phyloP scores from a whole-genome alignment of 1,139 yeast genomes.

The Debaryomyces robertsiae region DNA sequence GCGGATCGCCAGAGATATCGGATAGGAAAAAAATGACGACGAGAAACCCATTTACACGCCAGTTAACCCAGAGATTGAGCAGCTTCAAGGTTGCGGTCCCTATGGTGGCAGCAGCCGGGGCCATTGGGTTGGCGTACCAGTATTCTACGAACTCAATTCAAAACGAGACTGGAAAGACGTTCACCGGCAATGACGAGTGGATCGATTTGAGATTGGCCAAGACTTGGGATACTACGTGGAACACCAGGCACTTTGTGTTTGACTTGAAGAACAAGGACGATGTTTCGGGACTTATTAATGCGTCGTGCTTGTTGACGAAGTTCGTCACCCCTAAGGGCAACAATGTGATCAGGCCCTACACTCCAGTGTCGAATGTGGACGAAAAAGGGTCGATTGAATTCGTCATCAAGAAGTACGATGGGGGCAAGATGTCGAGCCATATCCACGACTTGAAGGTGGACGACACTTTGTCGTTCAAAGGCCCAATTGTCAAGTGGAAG shows the following conservation, averaged over 20 bases:
- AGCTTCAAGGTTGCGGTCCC: constrained; percentile 37
- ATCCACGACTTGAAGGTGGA: constrained; percentile 69
- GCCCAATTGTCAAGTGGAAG: constrained; percentile 91
- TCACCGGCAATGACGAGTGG: constrained; percentile 77
- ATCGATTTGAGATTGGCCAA: constrained; percentile 72
- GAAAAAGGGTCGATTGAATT: constrained; percentile 76
- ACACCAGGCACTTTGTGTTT: constrained; percentile 72
- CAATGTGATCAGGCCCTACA: constrained; percentile 93
- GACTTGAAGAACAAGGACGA: constrained; percentile 69
- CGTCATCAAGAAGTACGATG: constrained; percentile 80
- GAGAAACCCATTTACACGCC: constrained; percentile 20
- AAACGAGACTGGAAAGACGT: constrained; percentile 57
- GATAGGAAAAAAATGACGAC: neutral
- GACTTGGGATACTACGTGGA: constrained; percentile 56
- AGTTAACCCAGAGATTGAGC: constrained; percentile 22
- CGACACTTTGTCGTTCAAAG: constrained; percentile 89
- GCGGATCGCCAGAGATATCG: neutral
- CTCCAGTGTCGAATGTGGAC: constrained; percentile 78
- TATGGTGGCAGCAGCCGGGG: constrained; percentile 50
- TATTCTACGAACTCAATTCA: constrained; percentile 35
- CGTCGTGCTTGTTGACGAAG: constrained; percentile 81
- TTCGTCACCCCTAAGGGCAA: constrained; percentile 82
- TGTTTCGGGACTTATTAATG: constrained; percentile 76
- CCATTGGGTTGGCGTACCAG: constrained; percentile 53
- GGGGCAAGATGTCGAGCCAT: constrained; percentile 84